Base-by-base conservation (phyloP, 345 rosid genomes). In the Trapa incisa region DNA sequence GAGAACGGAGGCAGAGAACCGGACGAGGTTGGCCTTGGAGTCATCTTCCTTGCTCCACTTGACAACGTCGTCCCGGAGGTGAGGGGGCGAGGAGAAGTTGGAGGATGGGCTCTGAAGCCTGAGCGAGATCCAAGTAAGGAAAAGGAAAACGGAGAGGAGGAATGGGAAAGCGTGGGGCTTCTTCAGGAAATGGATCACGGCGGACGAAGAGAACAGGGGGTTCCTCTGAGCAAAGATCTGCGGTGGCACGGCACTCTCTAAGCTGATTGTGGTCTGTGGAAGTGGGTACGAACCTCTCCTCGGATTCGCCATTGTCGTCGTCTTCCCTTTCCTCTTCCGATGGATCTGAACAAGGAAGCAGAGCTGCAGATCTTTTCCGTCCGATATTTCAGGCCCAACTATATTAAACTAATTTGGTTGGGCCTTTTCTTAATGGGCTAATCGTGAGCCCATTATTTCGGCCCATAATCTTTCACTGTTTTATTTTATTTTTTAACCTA, bases 141-240 rank as follows among this genome's bases (percentile, higher is more conserved):
- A 68, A 64, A 92, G 77, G 70, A 89, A 85, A 65, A 79, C 71
- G 0, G 83, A 73, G 73, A 92, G 96, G 65, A 92, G 78, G 69
- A 92, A 58, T 56, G 93, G 96, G 76, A 89, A 43, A 57, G 98
- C 96, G 17, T 78, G 86, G 63, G 96, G 98, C 78, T 85, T 92
- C 82, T 84, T 92, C 73, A 86, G 74, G 43, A 85, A 73, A 56
- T 80, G 81, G 53, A 80, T 80, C 10, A 83, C 14, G 47, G 79
- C 64, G 62, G 85, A 79, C 29, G 67, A 43, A 2, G 73, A 66
- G 61, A 88, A 71, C 0, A 70, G 65, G 70, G 58, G 67, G 62
- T 48, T 37, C 22, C 68, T 63, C 64, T 64, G 71, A 58, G 67
- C 56, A 13, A 29, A 47, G 70, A 60, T 41, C 67, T 76, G 75